These are phyloP conservation scores for Pseudogymnoascus sp. DNA, from an alignment of 2,329 filamentous ascomycete species.

Conservation along the genomic window DNA sequence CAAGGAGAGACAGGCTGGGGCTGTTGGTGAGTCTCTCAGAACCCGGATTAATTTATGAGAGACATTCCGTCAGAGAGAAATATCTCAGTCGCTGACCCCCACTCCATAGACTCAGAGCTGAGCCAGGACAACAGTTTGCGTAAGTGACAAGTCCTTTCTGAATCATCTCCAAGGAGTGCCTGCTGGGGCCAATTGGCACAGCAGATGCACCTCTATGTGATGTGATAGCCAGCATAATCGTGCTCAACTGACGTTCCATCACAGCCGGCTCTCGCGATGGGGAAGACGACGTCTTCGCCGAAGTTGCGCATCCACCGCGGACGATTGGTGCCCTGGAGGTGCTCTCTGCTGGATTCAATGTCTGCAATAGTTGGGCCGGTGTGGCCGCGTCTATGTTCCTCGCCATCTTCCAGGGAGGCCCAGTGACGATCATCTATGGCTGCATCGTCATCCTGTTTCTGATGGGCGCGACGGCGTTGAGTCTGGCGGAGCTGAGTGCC, in stretches of 20 bases:
- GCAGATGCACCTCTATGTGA: not conserved
- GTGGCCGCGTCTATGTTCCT: constrained; percentile 1
- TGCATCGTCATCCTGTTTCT: constrained; percentile 2
- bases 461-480: not conserved
- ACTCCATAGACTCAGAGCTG: constrained; percentile 2
- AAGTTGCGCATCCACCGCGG: not conserved
- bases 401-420: not conserved
- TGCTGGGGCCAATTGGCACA: not conserved
- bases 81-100: not conserved
- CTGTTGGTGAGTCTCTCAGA: not conserved
- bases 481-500: not conserved
- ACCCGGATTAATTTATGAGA: not conserved
- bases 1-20: not conserved
- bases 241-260: not conserved
- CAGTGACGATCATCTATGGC: not conserved
- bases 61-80: not conserved
- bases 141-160: not conserved
- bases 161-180: not conserved
- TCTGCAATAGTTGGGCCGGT: constrained; percentile 5
- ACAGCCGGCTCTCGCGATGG: not conserved
- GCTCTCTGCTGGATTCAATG: not conserved
- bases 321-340: not conserved
- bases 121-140: not conserved
- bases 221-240: not conserved
- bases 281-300: not conserved